Percentiles rank a stretch among this genome's conserved stretches.
Evolutionary conservation across 225 moss, liverwort and hornwort species (phyloP).

Genomic region (Thuidium tamariscinum): DNA sequence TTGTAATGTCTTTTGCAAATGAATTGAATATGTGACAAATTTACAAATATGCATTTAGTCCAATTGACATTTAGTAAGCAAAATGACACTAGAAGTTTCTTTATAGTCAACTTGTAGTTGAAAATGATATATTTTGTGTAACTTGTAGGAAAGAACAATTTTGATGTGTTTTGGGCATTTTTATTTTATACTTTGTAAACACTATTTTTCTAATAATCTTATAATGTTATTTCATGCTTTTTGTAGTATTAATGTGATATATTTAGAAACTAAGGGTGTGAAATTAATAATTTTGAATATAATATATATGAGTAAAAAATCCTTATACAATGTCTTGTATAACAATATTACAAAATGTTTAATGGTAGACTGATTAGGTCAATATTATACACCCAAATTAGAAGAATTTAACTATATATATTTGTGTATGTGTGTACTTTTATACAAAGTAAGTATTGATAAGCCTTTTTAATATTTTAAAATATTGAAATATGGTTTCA

Average conservation of each 20-base stretch:
- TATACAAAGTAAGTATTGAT: no score
- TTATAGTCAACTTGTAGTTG: no score
- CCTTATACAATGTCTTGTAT: background rate
- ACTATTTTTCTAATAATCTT: background rate
- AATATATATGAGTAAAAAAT: background rate
- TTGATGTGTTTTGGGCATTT: accelerated
- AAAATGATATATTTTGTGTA: no score
- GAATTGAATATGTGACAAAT: background rate
- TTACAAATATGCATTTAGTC: background rate
- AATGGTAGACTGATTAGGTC: background rate
- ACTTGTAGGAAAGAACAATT: background rate
- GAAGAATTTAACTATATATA: background rate
- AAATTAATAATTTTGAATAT: background rate
- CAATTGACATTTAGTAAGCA: background rate
- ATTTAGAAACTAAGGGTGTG: background rate
- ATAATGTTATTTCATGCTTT: accelerated
- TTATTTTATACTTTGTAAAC: background rate
- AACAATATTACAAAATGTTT: background rate
- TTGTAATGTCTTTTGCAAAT: background rate
- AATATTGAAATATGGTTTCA: background rate
- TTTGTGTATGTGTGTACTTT: background rate
- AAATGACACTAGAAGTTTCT: accelerated
- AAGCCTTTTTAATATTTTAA: background rate
- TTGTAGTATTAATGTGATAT: accelerated
- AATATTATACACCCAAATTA: background rate